Percentiles rank a stretch among this genome's conserved stretches.
Conservation (phyloP, 2,329 filamentous ascomycete species). For the Diplodia corticola region DNA sequence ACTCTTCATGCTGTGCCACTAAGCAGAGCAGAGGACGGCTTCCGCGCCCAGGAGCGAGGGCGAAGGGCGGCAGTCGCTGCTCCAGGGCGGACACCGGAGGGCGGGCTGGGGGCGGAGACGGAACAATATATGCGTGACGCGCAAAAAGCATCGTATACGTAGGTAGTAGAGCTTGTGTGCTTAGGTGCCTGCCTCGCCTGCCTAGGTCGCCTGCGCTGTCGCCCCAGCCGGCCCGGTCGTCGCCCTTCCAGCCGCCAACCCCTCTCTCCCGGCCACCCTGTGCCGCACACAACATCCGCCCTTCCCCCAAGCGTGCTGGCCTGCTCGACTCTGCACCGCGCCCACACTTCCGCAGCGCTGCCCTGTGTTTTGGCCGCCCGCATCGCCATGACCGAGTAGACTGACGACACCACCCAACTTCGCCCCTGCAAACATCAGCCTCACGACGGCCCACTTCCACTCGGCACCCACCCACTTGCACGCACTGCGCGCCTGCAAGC, state of each 20-base stretch:
- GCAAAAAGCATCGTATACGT: background rate
- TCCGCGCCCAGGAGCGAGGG: background rate
- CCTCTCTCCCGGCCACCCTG: conserved; percentile 9
- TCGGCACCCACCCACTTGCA: conserved; percentile 4
- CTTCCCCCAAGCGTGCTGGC: conserved; percentile 6
- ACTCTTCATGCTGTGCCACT: conserved; percentile 13
- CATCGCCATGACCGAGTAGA: conserved; percentile 7
- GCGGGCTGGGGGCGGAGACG: background rate
- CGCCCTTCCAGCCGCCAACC: conserved; percentile 15
- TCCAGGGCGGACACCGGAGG: background rate
- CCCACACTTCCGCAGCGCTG: background rate
- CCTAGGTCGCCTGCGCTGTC: conserved; percentile 9
- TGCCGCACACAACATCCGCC: conserved; percentile 8
- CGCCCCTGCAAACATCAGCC: conserved; percentile 11
- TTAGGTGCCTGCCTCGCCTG: background rate
- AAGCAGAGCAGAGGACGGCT: background rate
- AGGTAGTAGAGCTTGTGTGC: background rate
- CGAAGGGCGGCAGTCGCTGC: background rate
- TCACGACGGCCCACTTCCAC: conserved; percentile 3
- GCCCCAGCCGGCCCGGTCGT: conserved; percentile 7
- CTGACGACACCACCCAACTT: conserved; percentile 7
- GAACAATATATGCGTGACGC: conserved; percentile 15
- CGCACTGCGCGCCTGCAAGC: conserved; percentile 10
- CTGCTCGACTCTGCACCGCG: background rate
- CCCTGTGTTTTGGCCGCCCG: background rate